Evolutionary conservation across 805 yeast species (phyloP).

Genomic region (Saccharomycopsis sp.): DNA sequence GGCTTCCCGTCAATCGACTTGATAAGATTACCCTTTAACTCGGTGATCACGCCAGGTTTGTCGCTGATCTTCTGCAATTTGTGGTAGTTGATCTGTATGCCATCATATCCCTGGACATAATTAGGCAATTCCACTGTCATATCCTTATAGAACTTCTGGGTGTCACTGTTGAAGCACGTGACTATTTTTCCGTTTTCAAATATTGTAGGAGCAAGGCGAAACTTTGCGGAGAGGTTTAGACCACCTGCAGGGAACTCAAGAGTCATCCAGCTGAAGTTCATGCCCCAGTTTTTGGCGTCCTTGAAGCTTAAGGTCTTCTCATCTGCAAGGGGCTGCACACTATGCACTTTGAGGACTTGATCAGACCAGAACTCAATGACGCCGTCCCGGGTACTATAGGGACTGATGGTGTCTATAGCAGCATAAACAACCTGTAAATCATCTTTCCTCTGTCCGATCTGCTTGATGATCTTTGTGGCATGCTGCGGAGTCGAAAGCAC

Average conservation of each 20-base stretch:
- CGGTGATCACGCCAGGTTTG: conserved; percentile 4
- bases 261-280: conserved; percentile 4
- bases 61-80: not conserved
- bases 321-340: conserved; percentile 3
- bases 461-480: not conserved
- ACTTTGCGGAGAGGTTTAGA: not conserved
- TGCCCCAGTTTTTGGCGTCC: conserved; percentile 2
- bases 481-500: conserved; percentile 13
- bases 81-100: not conserved
- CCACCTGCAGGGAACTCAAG: not conserved
- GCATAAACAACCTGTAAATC: conserved; percentile 16
- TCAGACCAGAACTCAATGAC: conserved; percentile 16
- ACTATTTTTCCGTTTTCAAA: conserved; percentile 2
- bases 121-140: not conserved
- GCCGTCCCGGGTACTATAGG: conserved; percentile 11
- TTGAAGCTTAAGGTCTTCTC: not conserved
- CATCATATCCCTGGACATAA: not conserved
- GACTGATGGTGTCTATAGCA: conserved; percentile 18
- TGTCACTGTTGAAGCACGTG: conserved; percentile 1
- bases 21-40: conserved; percentile 16
- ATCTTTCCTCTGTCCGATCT: not conserved
- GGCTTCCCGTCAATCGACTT: conserved; percentile 14
- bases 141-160: not conserved
- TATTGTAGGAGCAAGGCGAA: conserved; percentile 1
- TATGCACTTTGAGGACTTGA: not conserved